Conservation (phyloP, 139 green algal genomes). For the Picochlorum sp. region DNA sequence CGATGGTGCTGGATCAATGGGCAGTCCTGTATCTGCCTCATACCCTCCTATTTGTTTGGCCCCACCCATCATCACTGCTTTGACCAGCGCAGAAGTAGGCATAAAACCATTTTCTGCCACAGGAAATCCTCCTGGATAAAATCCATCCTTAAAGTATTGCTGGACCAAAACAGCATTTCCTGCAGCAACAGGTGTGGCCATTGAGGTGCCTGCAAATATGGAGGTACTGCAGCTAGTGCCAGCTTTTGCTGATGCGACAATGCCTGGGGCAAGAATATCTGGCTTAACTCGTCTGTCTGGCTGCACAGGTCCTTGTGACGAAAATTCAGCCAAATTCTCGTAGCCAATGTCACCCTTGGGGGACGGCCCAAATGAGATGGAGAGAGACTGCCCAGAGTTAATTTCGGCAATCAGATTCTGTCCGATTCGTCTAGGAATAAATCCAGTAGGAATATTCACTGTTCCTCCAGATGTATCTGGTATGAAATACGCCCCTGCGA, state of each 20-base stretch:
- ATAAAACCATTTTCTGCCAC: constrained; percentile 41
- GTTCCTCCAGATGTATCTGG: background rate
- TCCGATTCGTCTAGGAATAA: constrained; percentile 21
- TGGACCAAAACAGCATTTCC: constrained; percentile 49
- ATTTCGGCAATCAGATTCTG: constrained; percentile 18
- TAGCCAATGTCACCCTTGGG: constrained; percentile 2
- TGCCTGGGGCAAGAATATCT: constrained; percentile 72
- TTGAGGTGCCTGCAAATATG: constrained; percentile 69
- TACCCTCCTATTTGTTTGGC: constrained; percentile 27
- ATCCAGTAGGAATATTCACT: constrained; percentile 31
- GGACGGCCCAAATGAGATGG: constrained; percentile 15
- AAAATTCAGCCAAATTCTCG: constrained; percentile 33
- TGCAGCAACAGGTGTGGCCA: constrained; percentile 74
- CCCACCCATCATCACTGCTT: constrained; percentile 66
- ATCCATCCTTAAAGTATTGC: constrained; percentile 74
- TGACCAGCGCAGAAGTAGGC: constrained; percentile 65
- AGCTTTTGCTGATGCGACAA: constrained; percentile 31
- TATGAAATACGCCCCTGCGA: constrained; percentile 22
- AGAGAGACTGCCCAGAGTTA: constrained; percentile 4
- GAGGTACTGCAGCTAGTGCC: background rate
- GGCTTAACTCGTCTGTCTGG: constrained; percentile 77
- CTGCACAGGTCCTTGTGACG: constrained; percentile 16
- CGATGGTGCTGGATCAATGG: constrained; percentile 54
- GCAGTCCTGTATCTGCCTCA: constrained; percentile 43
- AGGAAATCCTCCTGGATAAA: constrained; percentile 28